Base-by-base conservation (phyloP, 805 yeast species). In the Cyberlindnera euphorbiae region DNA sequence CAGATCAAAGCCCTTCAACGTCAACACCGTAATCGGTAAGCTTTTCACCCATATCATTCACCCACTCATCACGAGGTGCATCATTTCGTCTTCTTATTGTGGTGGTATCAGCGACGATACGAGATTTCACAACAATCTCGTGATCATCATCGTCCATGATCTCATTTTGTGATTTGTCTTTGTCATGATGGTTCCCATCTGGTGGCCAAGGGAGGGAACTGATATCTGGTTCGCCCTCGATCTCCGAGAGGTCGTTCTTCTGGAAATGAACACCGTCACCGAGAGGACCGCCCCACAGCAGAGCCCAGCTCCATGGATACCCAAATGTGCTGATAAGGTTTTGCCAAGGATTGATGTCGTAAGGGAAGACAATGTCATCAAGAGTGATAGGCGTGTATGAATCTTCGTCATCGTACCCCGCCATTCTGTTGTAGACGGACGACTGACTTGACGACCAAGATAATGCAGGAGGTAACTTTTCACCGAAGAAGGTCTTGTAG, bases 171-270 rank as follows among this genome's bases (percentile, higher is more conserved):
- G 12, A 22, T 13, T n/a, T 17, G 22, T 34, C 15, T 17, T 23
- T 31, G 26, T 59, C 69, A 33, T 63, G 68, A 47, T 70, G 66
- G 1, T 79, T 79, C 6, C 86, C 88, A 60, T 87, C 95, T 1
- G 96, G 95, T 1, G 98, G 98, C 95, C 97, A 90, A 2, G 96
- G 93, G 26, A 82, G 62, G 1, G 75, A 72, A 35, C 81, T 59
- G 41, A 82, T 73, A 48, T 80, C 83, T 19, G 22, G 22, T 37
- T 72, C 75, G 17, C 66, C 73, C 4, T 62, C 62, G 18, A 55
- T 53, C 10, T 64, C 70, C 13, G 70, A 54, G 23, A 65, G 58
- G 29, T 79, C 85, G 44, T 75, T 75, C 41, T 71, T 77, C 6
- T 58, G 59, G 44, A 77, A 88, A 1, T 51, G 51, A 33, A 72